These are phyloP conservation scores for Triticum urartu DNA, from an alignment of 176 grass and related monocot genomes.

Conservation along the genomic window DNA sequence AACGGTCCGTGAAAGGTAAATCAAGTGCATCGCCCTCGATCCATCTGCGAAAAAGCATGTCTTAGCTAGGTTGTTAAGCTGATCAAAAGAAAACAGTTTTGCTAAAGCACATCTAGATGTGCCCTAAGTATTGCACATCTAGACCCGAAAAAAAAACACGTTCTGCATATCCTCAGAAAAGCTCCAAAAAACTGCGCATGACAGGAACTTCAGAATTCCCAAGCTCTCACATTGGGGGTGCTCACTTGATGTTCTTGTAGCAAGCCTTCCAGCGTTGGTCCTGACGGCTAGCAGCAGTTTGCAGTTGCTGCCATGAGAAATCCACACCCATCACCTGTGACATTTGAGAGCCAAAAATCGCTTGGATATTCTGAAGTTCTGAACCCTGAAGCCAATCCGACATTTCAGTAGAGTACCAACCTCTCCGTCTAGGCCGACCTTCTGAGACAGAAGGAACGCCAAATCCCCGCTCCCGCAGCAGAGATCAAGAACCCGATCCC, in stretches of 20 bases:
- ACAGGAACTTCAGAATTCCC: not conserved
- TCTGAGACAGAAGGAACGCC: slow-evolving; percentile 72
- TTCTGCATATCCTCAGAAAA: not conserved
- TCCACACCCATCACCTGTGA: slow-evolving; percentile 74
- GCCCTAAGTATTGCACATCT: no score
- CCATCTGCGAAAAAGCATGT: slow-evolving; percentile 52
- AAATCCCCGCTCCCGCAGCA: slow-evolving; percentile 95
- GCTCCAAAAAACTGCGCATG: not conserved
- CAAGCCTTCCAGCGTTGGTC: slow-evolving; percentile 79
- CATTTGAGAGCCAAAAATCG: not conserved
- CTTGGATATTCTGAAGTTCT: not conserved
- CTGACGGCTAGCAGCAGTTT: slow-evolving; percentile 54
- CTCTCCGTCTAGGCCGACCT: slow-evolving; percentile 83
- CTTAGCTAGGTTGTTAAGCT: not conserved
- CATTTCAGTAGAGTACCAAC: slow-evolving; percentile 38
- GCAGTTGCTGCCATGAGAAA: slow-evolving; percentile 70
- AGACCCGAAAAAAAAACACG: not conserved
- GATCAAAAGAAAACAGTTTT: not conserved
- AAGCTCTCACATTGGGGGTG: slow-evolving; percentile 44
- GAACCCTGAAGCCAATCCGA: not conserved
- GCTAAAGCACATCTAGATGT: no score
- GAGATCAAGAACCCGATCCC: slow-evolving; percentile 85
- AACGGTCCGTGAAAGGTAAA: slow-evolving; percentile 61
- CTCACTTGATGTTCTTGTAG: slow-evolving; percentile 93
- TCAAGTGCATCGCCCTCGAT: slow-evolving; percentile 88